phyloP scores from a whole-genome alignment of 192 early-diverging fungal genomes.

The Backusella circina region DNA sequence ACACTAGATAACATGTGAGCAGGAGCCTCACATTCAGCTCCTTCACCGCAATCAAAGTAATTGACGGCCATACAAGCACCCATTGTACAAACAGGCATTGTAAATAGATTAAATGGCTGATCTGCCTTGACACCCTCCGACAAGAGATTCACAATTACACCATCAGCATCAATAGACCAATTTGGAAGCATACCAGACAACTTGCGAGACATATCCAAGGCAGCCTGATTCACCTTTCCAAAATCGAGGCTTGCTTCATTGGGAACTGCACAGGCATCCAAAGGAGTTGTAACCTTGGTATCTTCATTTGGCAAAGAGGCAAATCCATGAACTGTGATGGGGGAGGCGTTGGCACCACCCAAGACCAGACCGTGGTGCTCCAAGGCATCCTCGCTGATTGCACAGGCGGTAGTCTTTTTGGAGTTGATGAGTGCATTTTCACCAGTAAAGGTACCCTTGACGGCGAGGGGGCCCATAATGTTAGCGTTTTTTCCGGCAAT shows the following conservation, averaged over 20 bases:
- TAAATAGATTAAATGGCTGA: slow-evolving; percentile 5
- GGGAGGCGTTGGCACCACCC: not conserved
- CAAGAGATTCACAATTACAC: not conserved
- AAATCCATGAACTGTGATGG: not conserved
- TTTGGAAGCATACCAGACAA: slow-evolving; percentile 1
- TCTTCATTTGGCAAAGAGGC: not conserved
- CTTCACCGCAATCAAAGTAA: not conserved
- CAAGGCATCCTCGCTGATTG: not conserved
- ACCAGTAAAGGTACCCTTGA: not conserved
- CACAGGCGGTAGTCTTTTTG: not conserved
- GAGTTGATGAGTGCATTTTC: not conserved
- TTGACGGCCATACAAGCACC: not conserved
- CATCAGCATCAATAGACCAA: not conserved
- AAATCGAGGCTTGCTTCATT: not conserved
- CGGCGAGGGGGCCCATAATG: not conserved
- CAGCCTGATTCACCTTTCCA: too few relatives aligned
- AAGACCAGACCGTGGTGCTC: not conserved
- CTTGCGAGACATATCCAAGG: not conserved
- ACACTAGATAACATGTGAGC: not conserved
- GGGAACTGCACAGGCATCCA: not conserved
- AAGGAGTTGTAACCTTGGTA: not conserved
- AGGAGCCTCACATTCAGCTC: not conserved
- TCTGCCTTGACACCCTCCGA: not conserved
- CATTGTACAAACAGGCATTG: not conserved
- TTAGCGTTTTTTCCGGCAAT: not conserved